Base-by-base conservation (phyloP, 1,284 basidiomycete genomes). In the Somion occarium region DNA sequence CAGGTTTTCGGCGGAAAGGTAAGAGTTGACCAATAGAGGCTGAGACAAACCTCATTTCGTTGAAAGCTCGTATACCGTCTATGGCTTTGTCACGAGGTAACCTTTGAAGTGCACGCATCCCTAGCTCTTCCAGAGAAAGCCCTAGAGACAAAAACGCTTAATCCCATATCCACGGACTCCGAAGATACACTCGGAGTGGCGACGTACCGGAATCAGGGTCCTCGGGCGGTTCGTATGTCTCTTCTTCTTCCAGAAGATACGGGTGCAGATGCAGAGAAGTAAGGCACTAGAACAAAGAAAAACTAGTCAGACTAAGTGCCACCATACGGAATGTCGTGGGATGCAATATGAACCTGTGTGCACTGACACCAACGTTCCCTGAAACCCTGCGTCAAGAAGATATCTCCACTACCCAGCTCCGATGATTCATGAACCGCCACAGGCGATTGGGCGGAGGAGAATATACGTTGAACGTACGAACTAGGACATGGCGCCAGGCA, bases 41-140 rank as follows among this genome's bases (percentile, higher is more conserved):
- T 25, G 25, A 38, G 11, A 66, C 77, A 50, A 55, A 89, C 88
- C 85, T 74, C 85, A 91, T 84, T 50, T 76, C 72, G 59, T 90
- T 89, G 68, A 88, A 91, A 1, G 86, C 88, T 50, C 81, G 77
- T 30, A 91, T 89, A 1, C 89, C 86, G 59, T 91, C 85, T 51
- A 91, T 78, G 1, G 87, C 86, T 45, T 74, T 78, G 48, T 89
- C 88, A 50, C 86, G 82, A 44, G 88, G 89, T 24, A 91, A 64
- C 43, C 76, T 73, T 46, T 76, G 71, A 12, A 91, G 68, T 1
- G 88, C 89, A 44, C 87, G 83, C 73, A 89, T 75, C 7, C 89
- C 88, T 3, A 91, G 75, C 61, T 89, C 86, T 64, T 91, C 89
- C 37, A 91, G 68, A 13, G 87, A 87, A 44, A 88, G 69, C 25